These are phyloP conservation scores for Tuctoria greenei DNA, from an alignment of 176 grass and related monocot genomes.

Conservation along the genomic window DNA sequence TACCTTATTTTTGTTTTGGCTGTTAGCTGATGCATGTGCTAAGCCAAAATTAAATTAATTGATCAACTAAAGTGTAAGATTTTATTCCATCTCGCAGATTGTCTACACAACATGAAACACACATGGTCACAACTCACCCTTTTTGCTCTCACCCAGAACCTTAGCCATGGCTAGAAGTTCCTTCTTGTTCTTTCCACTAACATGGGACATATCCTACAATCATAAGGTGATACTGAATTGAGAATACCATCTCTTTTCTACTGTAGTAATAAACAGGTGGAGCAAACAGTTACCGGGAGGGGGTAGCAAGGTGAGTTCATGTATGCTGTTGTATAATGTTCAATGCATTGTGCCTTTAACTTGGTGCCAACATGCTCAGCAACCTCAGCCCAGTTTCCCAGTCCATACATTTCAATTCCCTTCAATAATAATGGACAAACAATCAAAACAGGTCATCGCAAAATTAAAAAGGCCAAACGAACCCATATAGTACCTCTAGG, in stretches of 20 bases:
- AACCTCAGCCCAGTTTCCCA: slow-evolving; percentile 96
- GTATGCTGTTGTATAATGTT: slow-evolving; percentile 94
- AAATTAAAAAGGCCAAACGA: slow-evolving; percentile 18
- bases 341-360: slow-evolving; percentile 85
- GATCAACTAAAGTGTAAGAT: slow-evolving; percentile 1
- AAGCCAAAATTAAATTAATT: neutral
- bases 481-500: slow-evolving; percentile 61
- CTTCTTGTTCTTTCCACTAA: slow-evolving; percentile 97
- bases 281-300: slow-evolving; percentile 66
- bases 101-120: slow-evolving; percentile 3
- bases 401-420: slow-evolving; percentile 99
- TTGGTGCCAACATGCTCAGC: slow-evolving; percentile 98
- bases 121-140: slow-evolving; percentile 52
- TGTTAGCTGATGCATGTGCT: neutral
- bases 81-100: no score
- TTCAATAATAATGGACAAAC: slow-evolving; percentile 44
- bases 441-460: slow-evolving; percentile 6
- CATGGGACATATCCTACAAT: slow-evolving; percentile 90
- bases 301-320: slow-evolving; percentile 98
- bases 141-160: slow-evolving; percentile 93
- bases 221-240: slow-evolving; percentile 27
- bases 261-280: slow-evolving; percentile 23
- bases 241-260: slow-evolving; percentile 20
- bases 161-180: slow-evolving; percentile 99
- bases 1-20: neutral